Conservation (phyloP, 2,329 filamentous ascomycete species). For the Huntiella omanensis region DNA sequence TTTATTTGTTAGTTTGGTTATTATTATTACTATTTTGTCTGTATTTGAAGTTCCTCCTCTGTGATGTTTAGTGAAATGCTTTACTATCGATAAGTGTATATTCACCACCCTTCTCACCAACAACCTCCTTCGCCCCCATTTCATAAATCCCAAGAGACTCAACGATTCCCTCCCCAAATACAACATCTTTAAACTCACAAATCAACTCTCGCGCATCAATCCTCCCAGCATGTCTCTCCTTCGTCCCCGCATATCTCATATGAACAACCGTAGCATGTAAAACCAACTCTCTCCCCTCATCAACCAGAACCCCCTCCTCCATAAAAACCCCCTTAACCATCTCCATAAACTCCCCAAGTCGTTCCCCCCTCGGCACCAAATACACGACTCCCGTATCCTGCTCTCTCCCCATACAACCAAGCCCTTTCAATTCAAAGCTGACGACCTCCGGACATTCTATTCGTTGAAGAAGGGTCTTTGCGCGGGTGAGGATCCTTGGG, state of each 20-base stretch:
- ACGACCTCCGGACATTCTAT: too few species aligned
- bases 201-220: slow-evolving; percentile 34
- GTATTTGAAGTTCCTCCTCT: not conserved
- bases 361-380: not conserved
- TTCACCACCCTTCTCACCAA: slow-evolving; percentile 32
- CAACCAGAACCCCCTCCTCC: slow-evolving; percentile 32
- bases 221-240: slow-evolving; percentile 12
- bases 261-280: slow-evolving; percentile 78
- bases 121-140: slow-evolving; percentile 61
- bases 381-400: not conserved
- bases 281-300: slow-evolving; percentile 39
- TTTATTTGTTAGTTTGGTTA: not conserved
- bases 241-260: slow-evolving; percentile 49
- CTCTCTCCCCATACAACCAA: not conserved
- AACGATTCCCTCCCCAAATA: slow-evolving; percentile 22
- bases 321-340: slow-evolving; percentile 24
- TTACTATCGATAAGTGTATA: slow-evolving; percentile 18
- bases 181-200: slow-evolving; percentile 40
- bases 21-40: not conserved
- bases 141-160: slow-evolving; percentile 50
- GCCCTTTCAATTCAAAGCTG: not conserved
- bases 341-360: not conserved
- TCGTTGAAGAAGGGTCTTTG: slow-evolving; percentile 8
- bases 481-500: not conserved
- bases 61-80: not conserved